A percentile compares a stretch with the other conserved stretches of the same genome.
Evolutionary conservation across 2,329 filamentous ascomycete genomes (phyloP).

Genomic region (Colletotrichum endophyticum): DNA sequence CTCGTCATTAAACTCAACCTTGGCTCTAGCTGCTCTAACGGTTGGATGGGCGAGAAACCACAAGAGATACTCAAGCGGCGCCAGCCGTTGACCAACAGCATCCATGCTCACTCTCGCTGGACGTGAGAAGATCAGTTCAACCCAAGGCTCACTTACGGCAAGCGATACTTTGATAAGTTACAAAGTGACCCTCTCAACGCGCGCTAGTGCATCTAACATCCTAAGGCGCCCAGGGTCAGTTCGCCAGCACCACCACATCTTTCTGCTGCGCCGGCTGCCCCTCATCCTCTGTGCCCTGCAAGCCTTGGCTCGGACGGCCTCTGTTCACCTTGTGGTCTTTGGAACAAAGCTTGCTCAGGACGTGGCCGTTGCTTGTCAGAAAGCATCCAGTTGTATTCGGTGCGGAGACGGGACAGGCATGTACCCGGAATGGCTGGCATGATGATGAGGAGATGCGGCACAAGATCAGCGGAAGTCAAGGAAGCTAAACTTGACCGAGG

Average conservation of each 20-base stretch:
- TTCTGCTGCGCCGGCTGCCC: neutral
- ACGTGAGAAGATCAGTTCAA: neutral
- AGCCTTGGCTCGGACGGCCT: neutral
- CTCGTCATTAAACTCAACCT: slow-evolving; percentile 18
- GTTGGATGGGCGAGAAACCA: neutral
- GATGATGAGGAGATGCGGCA: slow-evolving; percentile 17
- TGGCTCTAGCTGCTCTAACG: neutral
- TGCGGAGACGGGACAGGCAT: slow-evolving; percentile 6
- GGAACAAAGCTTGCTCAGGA: neutral
- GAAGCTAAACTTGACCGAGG: neutral
- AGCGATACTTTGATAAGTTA: neutral
- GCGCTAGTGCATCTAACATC: neutral
- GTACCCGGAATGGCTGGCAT: slow-evolving; percentile 1
- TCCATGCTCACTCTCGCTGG: neutral
- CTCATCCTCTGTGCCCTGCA: neutral
- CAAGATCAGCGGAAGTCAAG: slow-evolving; percentile 2
- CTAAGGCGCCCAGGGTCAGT: neutral
- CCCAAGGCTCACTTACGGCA: neutral
- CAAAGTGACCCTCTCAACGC: neutral
- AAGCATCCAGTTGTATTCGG: slow-evolving; percentile 1
- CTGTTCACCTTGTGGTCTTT: neutral
- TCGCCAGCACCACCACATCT: neutral
- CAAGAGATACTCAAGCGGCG: neutral
- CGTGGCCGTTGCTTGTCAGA: neutral
- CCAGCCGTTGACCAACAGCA: neutral